Evolutionary conservation across 495 filamentous ascomycete genomes (phyloP).

Genomic region (Chaetomium cochliodes): DNA sequence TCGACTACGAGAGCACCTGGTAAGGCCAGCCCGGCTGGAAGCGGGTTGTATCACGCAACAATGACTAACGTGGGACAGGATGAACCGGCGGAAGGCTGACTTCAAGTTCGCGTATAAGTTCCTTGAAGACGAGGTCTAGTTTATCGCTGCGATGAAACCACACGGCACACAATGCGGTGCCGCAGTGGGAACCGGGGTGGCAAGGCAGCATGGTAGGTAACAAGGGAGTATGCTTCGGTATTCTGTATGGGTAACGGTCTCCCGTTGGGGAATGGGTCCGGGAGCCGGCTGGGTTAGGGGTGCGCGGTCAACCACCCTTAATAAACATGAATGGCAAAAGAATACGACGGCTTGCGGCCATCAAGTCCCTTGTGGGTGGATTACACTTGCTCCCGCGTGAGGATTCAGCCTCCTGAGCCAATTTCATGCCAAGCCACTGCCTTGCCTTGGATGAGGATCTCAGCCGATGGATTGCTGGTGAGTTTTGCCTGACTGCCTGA

Average conservation of each 20-base stretch:
- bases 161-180: not conserved
- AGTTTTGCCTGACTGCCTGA: not conserved
- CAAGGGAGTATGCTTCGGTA: conserved; percentile 8
- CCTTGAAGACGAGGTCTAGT: conserved; percentile 30
- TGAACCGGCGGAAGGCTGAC: conserved; percentile 97
- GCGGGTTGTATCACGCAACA: conserved; percentile 9
- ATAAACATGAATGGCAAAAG: not conserved
- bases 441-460: not conserved
- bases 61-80: conserved; percentile 57
- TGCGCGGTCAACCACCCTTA: conserved; percentile 7
- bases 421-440: not conserved
- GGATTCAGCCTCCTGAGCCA: not conserved
- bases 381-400: not conserved
- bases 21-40: conserved; percentile 48
- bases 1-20: conserved; percentile 99
- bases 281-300: conserved; percentile 6
- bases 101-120: conserved; percentile 99
- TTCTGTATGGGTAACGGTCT: conserved; percentile 14
- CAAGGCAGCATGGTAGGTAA: not conserved
- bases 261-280: not conserved
- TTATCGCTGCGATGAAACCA: not conserved
- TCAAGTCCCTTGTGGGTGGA: not conserved
- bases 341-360: not conserved
- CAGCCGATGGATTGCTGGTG: not conserved
- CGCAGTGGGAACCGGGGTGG: not conserved